Percentiles rank a stretch among this genome's conserved stretches.
These are phyloP conservation scores for Fragaria iinumae DNA, from an alignment of 306 rosid genomes.

Conservation along the genomic window DNA sequence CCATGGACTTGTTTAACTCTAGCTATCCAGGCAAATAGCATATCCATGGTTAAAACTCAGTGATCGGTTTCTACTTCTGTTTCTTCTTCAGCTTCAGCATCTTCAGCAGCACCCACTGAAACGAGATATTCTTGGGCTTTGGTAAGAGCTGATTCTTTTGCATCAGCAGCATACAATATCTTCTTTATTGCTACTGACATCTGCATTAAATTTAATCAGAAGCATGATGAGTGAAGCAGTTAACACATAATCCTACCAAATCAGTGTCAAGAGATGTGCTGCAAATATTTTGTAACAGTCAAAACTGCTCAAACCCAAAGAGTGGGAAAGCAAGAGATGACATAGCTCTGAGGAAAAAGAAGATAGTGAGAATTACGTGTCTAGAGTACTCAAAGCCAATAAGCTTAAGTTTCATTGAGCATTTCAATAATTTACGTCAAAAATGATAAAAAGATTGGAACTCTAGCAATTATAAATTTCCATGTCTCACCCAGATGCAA, in stretches of 20 bases:
- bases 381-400: no score
- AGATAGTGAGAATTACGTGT: no score
- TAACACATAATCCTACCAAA: background rate
- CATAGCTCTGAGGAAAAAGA: conserved; percentile 3
- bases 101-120: conserved; percentile 30
- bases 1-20: background rate
- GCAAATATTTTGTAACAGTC: no score
- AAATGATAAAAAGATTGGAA: background rate
- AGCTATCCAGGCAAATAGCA: conserved; percentile 21
- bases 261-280: background rate
- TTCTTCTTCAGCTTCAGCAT: conserved; percentile 36
- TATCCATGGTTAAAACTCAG: conserved; percentile 26
- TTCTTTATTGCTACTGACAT: conserved; percentile 77
- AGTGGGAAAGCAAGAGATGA: background rate
- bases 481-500: background rate
- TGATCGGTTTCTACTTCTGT: conserved; percentile 28
- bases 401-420: background rate
- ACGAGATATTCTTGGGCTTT: conserved; percentile 82
- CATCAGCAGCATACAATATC: conserved; percentile 90
- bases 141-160: conserved; percentile 76
- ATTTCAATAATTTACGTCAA: background rate
- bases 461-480: background rate
- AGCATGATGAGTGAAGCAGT: background rate
- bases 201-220: conserved; percentile 41
- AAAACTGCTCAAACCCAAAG: background rate